Percentiles rank a stretch among this genome's conserved stretches.
phyloP scores from a whole-genome alignment of 106 monocot species.

The Dendrobium huoshanense region DNA sequence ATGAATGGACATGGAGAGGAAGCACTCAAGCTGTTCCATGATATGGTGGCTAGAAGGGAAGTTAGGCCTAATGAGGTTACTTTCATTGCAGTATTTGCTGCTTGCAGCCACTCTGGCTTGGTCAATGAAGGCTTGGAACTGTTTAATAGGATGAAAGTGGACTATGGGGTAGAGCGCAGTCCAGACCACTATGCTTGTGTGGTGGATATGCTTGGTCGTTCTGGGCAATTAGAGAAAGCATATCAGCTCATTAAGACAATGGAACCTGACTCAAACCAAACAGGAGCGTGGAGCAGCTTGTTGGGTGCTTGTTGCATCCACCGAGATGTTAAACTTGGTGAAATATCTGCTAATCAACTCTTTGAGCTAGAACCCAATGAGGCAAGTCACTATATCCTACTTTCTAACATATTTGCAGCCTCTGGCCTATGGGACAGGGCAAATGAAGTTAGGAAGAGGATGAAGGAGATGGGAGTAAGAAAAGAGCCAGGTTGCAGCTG shows the following conservation, averaged over 20 bases:
- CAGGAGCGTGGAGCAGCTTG: slow-evolving; percentile 78
- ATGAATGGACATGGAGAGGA: slow-evolving; percentile 81
- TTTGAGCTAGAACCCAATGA: slow-evolving; percentile 70
- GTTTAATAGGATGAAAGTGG: slow-evolving; percentile 44
- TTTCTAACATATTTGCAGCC: slow-evolving; percentile 80
- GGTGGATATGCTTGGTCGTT: slow-evolving; percentile 74
- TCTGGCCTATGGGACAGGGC: slow-evolving; percentile 56
- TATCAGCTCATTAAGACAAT: slow-evolving; percentile 45
- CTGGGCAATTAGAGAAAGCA: slow-evolving; percentile 55
- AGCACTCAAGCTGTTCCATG: slow-evolving; percentile 44
- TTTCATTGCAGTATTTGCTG: slow-evolving; percentile 69
- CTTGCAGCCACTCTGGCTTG: slow-evolving; percentile 92
- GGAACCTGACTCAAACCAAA: slow-evolving; percentile 26
- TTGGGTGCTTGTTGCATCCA: slow-evolving; percentile 75
- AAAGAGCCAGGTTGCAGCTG: slow-evolving; percentile 88
- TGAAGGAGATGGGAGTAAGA: slow-evolving; percentile 66
- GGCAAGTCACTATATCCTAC: slow-evolving; percentile 81
- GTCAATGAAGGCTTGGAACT: slow-evolving; percentile 52
- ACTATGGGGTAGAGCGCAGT: slow-evolving; percentile 33
- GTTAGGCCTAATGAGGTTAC: slow-evolving; percentile 67
- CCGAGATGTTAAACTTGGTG: slow-evolving; percentile 42
- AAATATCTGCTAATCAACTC: slow-evolving; percentile 52
- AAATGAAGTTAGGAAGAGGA: slow-evolving; percentile 54
- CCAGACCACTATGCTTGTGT: slow-evolving; percentile 79
- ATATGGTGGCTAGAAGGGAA: slow-evolving; percentile 40